Evolutionary conservation across 2,329 filamentous ascomycete genomes (phyloP).

Genomic region (Alternaria sp.): DNA sequence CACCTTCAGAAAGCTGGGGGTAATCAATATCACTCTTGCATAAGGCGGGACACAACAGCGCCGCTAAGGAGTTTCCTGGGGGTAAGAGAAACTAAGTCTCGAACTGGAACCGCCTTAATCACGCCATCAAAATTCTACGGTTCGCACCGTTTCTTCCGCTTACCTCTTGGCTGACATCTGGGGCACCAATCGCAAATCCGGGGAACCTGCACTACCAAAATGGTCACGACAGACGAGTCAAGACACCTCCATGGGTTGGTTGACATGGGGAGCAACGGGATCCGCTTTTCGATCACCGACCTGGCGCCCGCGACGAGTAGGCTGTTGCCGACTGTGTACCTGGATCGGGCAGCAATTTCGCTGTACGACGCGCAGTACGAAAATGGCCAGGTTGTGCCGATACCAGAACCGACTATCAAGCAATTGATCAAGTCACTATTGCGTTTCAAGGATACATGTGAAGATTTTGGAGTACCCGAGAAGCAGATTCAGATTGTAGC

Average conservation of each 20-base stretch:
- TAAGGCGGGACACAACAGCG: slow-evolving; percentile 24
- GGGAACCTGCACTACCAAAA: slow-evolving; percentile 18
- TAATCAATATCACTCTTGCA: slow-evolving; percentile 19
- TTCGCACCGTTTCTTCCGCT: slow-evolving; percentile 20
- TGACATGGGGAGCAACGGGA: slow-evolving; percentile 72
- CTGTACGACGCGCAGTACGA: slow-evolving; percentile 79
- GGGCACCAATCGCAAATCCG: slow-evolving; percentile 21
- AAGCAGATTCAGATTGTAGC: slow-evolving; percentile 77
- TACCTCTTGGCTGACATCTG: slow-evolving; percentile 19
- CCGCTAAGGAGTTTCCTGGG: slow-evolving; percentile 24
- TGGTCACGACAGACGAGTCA: slow-evolving; percentile 23
- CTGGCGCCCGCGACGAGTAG: slow-evolving; percentile 74
- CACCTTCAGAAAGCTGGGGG: slow-evolving; percentile 20
- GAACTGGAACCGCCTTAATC: slow-evolving; percentile 23
- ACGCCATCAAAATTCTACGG: slow-evolving; percentile 27
- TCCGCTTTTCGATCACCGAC: slow-evolving; percentile 88
- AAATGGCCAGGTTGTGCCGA: slow-evolving; percentile 54
- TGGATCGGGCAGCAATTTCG: slow-evolving; percentile 80
- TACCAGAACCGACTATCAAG: slow-evolving; percentile 65
- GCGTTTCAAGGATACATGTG: slow-evolving; percentile 74
- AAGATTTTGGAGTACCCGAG: slow-evolving; percentile 70
- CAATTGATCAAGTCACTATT: slow-evolving; percentile 71
- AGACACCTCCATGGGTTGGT: slow-evolving; percentile 42
- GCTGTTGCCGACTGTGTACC: slow-evolving; percentile 77
- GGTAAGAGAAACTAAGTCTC: slow-evolving; percentile 25